A percentile compares a stretch with the other conserved stretches of the same genome.
Conservation (phyloP, 2,329 filamentous ascomycete genomes). For the Colletotrichum nymphaeae region DNA sequence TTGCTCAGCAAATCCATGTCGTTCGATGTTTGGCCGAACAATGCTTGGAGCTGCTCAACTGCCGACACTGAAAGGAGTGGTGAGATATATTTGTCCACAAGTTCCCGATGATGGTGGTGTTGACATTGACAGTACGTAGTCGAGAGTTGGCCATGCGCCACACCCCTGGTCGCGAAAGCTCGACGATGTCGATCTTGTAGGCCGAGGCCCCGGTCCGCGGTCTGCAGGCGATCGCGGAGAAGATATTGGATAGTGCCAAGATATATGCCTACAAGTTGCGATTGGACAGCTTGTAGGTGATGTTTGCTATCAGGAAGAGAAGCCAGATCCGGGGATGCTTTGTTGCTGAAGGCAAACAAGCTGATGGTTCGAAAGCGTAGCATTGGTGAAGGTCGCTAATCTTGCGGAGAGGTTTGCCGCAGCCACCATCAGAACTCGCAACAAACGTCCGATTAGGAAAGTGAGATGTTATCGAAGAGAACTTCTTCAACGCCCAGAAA, state of each 20-base stretch:
- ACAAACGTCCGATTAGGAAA: not conserved
- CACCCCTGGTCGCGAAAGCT: not conserved
- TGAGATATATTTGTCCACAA: not conserved
- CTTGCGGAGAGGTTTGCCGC: not conserved
- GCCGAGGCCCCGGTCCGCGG: not conserved
- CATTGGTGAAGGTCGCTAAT: not conserved
- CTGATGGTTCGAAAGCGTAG: not conserved
- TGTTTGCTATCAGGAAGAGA: not conserved
- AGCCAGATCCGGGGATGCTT: not conserved
- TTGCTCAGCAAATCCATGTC: not conserved
- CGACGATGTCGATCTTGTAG: not conserved
- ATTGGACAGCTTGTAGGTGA: not conserved
- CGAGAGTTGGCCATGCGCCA: not conserved
- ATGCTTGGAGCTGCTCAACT: not conserved
- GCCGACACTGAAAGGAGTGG: not conserved
- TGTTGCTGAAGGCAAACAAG: not conserved
- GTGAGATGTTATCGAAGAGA: not conserved
- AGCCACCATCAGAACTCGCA: not conserved
- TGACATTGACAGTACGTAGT: not conserved
- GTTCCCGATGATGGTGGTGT: not conserved
- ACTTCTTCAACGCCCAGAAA: not conserved
- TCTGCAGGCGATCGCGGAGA: not conserved
- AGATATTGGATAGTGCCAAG: not conserved
- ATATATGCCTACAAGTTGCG: not conserved
- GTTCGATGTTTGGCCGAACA: not conserved